Conservation (phyloP, 306 rosid species). For the Delonix regia region DNA sequence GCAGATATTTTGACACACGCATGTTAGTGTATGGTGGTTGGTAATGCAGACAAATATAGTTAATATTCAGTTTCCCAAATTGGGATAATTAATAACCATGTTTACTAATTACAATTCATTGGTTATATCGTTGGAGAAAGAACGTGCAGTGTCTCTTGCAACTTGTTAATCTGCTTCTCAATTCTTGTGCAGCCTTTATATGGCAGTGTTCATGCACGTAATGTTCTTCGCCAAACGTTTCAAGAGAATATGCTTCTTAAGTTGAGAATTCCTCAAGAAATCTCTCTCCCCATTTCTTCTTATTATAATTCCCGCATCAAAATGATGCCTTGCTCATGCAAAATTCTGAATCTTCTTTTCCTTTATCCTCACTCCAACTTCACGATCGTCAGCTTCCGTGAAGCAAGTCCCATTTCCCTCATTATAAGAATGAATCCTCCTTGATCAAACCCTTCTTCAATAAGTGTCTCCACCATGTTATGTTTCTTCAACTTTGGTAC, state of each 20-base stretch:
- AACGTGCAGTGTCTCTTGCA: neutral
- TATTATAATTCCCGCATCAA: conserved; percentile 27
- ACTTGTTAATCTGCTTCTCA: conserved; percentile 2
- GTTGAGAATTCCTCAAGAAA: conserved; percentile 41
- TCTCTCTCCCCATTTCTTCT: neutral
- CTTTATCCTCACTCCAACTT: conserved; percentile 63
- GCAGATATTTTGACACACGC: conserved; percentile 30
- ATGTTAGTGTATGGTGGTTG: conserved; percentile 45
- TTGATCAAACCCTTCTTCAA: neutral
- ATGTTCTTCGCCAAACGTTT: conserved; percentile 27
- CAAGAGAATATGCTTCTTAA: conserved; percentile 56
- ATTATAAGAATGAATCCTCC: neutral
- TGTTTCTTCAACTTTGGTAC: too few species aligned
- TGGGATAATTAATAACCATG: conserved; percentile 30
- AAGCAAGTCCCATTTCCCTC: conserved; percentile 39
- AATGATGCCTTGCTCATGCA: conserved; percentile 34
- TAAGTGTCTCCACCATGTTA: too few species aligned
- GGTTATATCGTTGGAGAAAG: conserved; percentile 30
- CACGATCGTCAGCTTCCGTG: conserved; percentile 46
- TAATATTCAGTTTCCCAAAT: conserved; percentile 22
- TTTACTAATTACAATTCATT: conserved; percentile 35
- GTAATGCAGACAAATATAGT: conserved; percentile 41
- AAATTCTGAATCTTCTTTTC: conserved; percentile 46
- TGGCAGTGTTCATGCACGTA: conserved; percentile 49
- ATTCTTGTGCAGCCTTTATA: conserved; percentile 35